Evolutionary conservation across 169 alveolate species (phyloP).

Genomic region (Eimeria praecox): DNA sequence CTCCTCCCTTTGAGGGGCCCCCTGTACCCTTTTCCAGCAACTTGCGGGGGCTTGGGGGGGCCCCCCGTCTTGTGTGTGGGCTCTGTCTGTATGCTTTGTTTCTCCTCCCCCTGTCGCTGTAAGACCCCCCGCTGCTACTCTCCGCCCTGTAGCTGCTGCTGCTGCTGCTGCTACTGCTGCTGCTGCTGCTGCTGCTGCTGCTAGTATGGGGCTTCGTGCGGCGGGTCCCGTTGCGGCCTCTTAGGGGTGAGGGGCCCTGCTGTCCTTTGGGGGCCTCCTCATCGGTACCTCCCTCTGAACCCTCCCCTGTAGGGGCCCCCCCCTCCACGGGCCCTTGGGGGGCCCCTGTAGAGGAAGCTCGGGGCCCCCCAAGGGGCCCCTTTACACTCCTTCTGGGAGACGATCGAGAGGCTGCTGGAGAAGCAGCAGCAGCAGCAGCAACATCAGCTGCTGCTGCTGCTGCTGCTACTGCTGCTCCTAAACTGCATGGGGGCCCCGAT

Average conservation of each 20-base stretch:
- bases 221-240: slow-evolving; percentile 57
- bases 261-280: slow-evolving; percentile 25
- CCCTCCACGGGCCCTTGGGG: background rate
- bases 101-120: background rate
- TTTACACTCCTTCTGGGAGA: background rate
- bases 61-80: slow-evolving; percentile 17
- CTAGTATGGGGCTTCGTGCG: background rate
- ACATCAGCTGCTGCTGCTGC: background rate
- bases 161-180: slow-evolving; percentile 59
- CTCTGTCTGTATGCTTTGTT: background rate
- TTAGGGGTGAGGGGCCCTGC: slow-evolving; percentile 33
- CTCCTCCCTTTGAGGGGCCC: background rate
- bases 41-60: slow-evolving; percentile 21
- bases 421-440: slow-evolving; percentile 6
- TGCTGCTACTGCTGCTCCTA: slow-evolving; percentile 47
- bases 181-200: slow-evolving; percentile 65
- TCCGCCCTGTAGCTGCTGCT: slow-evolving; percentile 45
- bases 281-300: background rate
- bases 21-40: slow-evolving; percentile 9
- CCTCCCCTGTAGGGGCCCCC: background rate
- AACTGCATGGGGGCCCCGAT: background rate
- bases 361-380: slow-evolving; percentile 24
- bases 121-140: slow-evolving; percentile 49
- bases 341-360: slow-evolving; percentile 28
- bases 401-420: background rate